Base-by-base conservation (phyloP, 306 rosid species). In the Datisca glomerata region DNA sequence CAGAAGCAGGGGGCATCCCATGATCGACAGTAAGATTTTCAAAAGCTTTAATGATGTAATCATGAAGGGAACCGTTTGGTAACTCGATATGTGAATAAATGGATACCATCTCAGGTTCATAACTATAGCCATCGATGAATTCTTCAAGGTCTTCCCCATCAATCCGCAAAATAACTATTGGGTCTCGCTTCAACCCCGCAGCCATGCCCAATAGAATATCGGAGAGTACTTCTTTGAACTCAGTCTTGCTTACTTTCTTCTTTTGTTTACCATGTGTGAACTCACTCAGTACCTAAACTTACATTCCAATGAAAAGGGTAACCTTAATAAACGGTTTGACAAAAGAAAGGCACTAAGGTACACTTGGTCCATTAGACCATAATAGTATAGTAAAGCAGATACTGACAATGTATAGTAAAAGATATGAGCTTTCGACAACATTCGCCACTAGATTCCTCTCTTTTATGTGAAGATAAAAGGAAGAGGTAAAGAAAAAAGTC, bases 191-290 rank as follows among this genome's bases (percentile, higher is more conserved):
- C 59, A 91, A 70, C 19, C 94, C 98, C 18, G 98, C 86, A 68
- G 98, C 98, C 98, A 91, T 80, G 68, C 92, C 96, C 62, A 84
- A 36, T 6, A 91, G 78, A 60, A 91, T 53, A 69, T 91, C 96
- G 4, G 94, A 84, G 44, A 89, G 84, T 61, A 80, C 95, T 64
- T 63, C 84, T 67, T 78, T 77, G 79, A 91, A 91, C 70, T 91
- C 96, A n/a, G 56, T 69, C 66, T 84, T 80, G 81, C 59, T 91
- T 57, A 91, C 94, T n/a, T n/a, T n/a, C 53, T 61, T 84, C 41
- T 84, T 78, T 66, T 71, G 80, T 46, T 81, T 75, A 4, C 98
- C 96, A 73, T 84, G 96, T 14, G 96, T 80, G 71, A 84, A 91
- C 39, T 80, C 98, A 66, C 61, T 74, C 79, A 91, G 67, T 10